These are phyloP conservation scores for Penicillium corylophilum DNA, from an alignment of 2,329 filamentous ascomycete genomes.

Conservation along the genomic window DNA sequence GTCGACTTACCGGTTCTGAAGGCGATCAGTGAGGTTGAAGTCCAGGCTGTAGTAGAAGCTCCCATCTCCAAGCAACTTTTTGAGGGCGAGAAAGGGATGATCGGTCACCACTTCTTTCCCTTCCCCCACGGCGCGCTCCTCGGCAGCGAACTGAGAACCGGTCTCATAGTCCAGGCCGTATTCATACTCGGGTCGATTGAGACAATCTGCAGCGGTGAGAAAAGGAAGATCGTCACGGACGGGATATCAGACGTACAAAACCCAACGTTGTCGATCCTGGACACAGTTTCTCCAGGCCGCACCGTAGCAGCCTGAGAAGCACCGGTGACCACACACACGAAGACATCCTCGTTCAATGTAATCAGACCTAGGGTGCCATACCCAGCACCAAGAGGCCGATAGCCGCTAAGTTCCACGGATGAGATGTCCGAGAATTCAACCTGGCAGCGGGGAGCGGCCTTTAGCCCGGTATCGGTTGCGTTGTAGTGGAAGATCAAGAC, in stretches of 20 bases:
- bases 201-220: slow-evolving; percentile 60
- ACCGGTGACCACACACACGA: slow-evolving; percentile 83
- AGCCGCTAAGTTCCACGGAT: slow-evolving; percentile 69
- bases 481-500: slow-evolving; percentile 83
- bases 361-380: slow-evolving; percentile 88
- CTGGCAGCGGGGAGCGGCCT: slow-evolving; percentile 66
- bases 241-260: slow-evolving; percentile 57
- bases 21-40: slow-evolving; percentile 89
- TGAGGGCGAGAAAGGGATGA: slow-evolving; percentile 85
- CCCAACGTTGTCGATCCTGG: slow-evolving; percentile 80
- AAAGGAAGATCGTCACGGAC: not conserved
- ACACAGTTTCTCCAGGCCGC: slow-evolving; percentile 82
- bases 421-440: slow-evolving; percentile 75
- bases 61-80: slow-evolving; percentile 87
- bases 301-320: slow-evolving; percentile 77
- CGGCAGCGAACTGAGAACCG: slow-evolving; percentile 53
- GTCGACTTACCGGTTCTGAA: slow-evolving; percentile 73
- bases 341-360: slow-evolving; percentile 78
- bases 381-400: slow-evolving; percentile 73
- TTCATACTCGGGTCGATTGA: slow-evolving; percentile 85
- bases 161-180: slow-evolving; percentile 62
- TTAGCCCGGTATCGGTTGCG: slow-evolving; percentile 57
- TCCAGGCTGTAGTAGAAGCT: slow-evolving; percentile 99
- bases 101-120: slow-evolving; percentile 71
- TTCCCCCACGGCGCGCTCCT: slow-evolving; percentile 54